phyloP scores from a whole-genome alignment of 768 basidiomycete species.

The Kwoniella mangroviensis region DNA sequence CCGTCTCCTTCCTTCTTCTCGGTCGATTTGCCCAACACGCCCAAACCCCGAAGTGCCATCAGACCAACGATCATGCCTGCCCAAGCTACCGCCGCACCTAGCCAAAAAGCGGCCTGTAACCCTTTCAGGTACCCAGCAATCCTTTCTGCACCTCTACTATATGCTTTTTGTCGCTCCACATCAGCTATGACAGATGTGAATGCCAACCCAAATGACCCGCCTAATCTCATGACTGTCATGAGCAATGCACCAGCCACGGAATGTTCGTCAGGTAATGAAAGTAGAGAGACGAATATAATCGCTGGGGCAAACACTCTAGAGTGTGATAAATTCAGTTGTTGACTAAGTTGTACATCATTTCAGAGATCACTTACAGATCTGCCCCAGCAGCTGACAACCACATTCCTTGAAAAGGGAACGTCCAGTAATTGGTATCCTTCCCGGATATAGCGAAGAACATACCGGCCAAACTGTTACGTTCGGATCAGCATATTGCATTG shows the following conservation, averaged over 20 bases:
- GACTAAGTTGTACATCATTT: not conserved
- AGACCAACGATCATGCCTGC: constrained; percentile 31
- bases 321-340: constrained; percentile 41
- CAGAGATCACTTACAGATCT: constrained; percentile 36
- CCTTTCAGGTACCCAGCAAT: constrained; percentile 36
- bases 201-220: constrained; percentile 50
- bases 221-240: constrained; percentile 49
- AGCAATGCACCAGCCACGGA: constrained; percentile 48
- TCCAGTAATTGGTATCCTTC: constrained; percentile 42
- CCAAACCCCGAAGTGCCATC: constrained; percentile 45
- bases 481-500: not conserved
- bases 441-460: constrained; percentile 39
- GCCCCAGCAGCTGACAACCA: constrained; percentile 46
- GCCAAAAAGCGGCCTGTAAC: constrained; percentile 50
- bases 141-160: constrained; percentile 16
- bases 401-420: constrained; percentile 26
- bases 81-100: constrained; percentile 44
- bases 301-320: constrained; percentile 49
- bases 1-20: not conserved
- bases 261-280: constrained; percentile 47
- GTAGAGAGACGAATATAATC: constrained; percentile 45
- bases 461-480: constrained; percentile 30
- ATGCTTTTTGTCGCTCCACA: constrained; percentile 22
- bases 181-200: constrained; percentile 44
- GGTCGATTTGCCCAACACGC: constrained; percentile 30